Conservation (phyloP, 768 basidiomycete species). For the Tylopilus sp. region DNA sequence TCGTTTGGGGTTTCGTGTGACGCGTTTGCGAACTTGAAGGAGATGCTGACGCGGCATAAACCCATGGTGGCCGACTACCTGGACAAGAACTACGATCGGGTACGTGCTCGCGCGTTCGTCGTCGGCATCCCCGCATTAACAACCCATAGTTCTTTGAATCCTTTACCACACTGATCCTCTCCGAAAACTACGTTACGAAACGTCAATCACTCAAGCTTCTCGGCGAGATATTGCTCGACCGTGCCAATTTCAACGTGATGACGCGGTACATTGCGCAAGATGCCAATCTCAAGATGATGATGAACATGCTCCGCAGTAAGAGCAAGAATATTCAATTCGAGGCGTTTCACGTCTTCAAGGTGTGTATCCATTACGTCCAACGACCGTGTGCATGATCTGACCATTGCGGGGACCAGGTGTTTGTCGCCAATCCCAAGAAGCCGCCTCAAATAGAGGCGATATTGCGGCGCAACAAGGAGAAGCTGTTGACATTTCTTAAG, state of each 20-base stretch:
- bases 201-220: constrained; percentile 97
- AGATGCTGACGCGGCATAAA: constrained; percentile 95
- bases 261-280: constrained; percentile 95
- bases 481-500: constrained; percentile 83
- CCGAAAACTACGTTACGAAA: constrained; percentile 98
- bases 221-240: constrained; percentile 95
- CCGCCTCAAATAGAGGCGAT: constrained; percentile 92
- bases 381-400: neutral
- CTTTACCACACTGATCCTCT: constrained; percentile 89
- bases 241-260: constrained; percentile 98
- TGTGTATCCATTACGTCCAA: constrained; percentile 37
- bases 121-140: too few species aligned
- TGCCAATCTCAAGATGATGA: constrained; percentile 99
- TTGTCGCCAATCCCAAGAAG: constrained; percentile 99
- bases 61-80: constrained; percentile 97
- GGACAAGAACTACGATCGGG: constrained; percentile 95
- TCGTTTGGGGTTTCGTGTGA: constrained; percentile 99
- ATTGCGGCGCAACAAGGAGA: constrained; percentile 90
- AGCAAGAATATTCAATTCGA: constrained; percentile 99
- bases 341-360: constrained; percentile 99
- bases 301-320: constrained; percentile 97
- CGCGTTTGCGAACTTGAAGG: constrained; percentile 96
- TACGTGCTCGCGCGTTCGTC: constrained; percentile 37
- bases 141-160: constrained; percentile 98
- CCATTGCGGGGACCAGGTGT: constrained; percentile 63